Conservation (phyloP, 805 yeast species). For the Danielia oregonensis region DNA sequence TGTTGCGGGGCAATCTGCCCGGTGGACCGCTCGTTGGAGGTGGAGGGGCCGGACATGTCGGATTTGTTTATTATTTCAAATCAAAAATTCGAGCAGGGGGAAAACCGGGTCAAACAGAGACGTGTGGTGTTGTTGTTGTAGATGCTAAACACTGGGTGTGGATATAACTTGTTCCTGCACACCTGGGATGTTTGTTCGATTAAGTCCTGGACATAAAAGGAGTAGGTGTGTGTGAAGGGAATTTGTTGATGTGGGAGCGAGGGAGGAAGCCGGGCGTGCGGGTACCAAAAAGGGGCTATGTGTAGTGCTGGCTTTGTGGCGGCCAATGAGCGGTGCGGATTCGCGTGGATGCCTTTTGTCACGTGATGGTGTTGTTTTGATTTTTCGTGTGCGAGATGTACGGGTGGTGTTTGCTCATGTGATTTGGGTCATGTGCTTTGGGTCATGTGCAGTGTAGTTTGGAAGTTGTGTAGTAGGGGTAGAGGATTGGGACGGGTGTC, state of each 20-base stretch:
- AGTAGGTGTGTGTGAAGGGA: constrained; percentile 21
- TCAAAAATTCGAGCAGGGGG: neutral
- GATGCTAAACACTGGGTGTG: constrained; percentile 13
- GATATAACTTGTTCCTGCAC: constrained; percentile 20
- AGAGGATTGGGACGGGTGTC: no score
- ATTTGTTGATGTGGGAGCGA: constrained; percentile 14
- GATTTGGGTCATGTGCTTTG: no score
- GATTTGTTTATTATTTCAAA: neutral
- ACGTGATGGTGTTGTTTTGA: no score
- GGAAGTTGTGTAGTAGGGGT: no score
- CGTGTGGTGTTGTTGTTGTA: neutral
- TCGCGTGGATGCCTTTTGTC: no score
- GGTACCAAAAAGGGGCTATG: constrained; percentile 4
- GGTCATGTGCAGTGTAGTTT: no score
- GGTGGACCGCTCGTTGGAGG: constrained; percentile 17
- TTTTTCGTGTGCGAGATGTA: no score
- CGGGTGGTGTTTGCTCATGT: no score
- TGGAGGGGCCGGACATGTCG: constrained; percentile 18
- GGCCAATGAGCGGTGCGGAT: no score
- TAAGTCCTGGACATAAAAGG: constrained; percentile 21
- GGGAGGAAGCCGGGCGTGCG: constrained; percentile 15
- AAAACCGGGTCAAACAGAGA: neutral
- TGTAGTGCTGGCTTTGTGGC: constrained; percentile 7
- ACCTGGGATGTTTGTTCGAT: constrained; percentile 11
- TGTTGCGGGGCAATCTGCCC: constrained; percentile 11